These are phyloP conservation scores for Globisporangium barbulae DNA, from an alignment of 352 stramenopile genomes.

Conservation along the genomic window DNA sequence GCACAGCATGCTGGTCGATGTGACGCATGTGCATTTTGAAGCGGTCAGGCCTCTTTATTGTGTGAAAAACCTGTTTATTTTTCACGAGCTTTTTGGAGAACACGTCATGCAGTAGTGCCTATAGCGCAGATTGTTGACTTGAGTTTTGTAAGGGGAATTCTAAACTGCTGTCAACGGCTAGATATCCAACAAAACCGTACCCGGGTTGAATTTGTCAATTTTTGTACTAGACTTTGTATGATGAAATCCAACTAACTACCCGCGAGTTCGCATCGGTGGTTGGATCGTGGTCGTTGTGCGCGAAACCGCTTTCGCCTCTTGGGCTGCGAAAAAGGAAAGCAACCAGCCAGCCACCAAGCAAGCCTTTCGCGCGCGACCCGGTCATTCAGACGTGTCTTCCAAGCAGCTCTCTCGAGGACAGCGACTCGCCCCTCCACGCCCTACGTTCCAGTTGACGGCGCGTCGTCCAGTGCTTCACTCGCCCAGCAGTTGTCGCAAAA, in stretches of 20 bases:
- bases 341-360: neutral
- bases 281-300: slow-evolving; percentile 23
- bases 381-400: no score
- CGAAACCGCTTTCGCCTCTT: neutral
- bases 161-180: no score
- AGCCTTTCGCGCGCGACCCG: neutral
- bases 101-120: no score
- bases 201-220: neutral
- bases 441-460: neutral
- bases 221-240: neutral
- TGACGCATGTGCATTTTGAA: neutral
- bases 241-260: neutral
- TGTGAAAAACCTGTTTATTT: no score
- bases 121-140: no score
- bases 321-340: slow-evolving; percentile 5
- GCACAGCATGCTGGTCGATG: neutral
- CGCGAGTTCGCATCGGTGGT: slow-evolving; percentile 3
- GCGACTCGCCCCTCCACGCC: neutral
- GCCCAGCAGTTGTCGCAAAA: neutral
- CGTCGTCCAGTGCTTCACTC: neutral
- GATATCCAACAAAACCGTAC: no score
- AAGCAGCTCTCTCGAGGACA: slow-evolving; percentile 9
- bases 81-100: no score
- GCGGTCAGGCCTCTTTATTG: neutral
- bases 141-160: no score